A percentile compares a stretch with the other conserved stretches of the same genome.
phyloP scores from a whole-genome alignment of 2,329 filamentous ascomycete species.

The Talaromyces sp. region DNA sequence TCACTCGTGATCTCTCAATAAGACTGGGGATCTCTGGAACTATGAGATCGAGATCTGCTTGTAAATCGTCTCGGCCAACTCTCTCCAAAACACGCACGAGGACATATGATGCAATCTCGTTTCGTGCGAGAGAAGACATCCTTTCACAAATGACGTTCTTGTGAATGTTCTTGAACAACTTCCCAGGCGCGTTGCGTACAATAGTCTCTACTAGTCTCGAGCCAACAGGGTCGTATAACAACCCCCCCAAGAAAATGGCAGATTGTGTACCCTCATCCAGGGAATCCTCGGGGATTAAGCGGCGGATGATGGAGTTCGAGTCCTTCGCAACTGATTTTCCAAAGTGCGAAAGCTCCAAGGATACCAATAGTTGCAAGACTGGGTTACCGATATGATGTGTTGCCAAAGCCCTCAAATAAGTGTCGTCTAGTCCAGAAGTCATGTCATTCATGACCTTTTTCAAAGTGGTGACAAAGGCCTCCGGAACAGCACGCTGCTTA shows the following conservation, averaged over 20 bases:
- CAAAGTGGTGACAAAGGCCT: conserved; percentile 70
- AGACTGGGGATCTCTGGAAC: conserved; percentile 68
- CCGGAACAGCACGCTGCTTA: conserved; percentile 58
- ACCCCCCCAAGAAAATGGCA: conserved; percentile 74
- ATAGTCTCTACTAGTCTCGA: conserved; percentile 87
- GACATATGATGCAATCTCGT: conserved; percentile 86
- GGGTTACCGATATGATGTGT: conserved; percentile 90
- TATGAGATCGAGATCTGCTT: conserved; percentile 67
- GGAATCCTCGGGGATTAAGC: conserved; percentile 74
- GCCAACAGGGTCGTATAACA: conserved; percentile 86
- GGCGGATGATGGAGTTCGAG: conserved; percentile 65
- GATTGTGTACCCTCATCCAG: conserved; percentile 69
- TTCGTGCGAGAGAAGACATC: conserved; percentile 75
- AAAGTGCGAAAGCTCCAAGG: conserved; percentile 75
- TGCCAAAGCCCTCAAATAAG: conserved; percentile 75
- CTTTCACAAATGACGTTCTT: conserved; percentile 72
- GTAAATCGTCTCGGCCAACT: conserved; percentile 79
- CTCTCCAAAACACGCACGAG: conserved; percentile 78
- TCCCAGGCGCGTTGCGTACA: conserved; percentile 73
- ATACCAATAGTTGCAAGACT: conserved; percentile 82
- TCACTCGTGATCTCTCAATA: conserved; percentile 69
- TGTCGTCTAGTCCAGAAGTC: conserved; percentile 69
- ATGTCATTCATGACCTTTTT: conserved; percentile 79
- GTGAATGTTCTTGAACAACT: conserved; percentile 86
- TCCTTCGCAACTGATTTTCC: conserved; percentile 63